Evolutionary conservation across 345 rosid genomes (phyloP).

Genomic region (Durio zibethinus): DNA sequence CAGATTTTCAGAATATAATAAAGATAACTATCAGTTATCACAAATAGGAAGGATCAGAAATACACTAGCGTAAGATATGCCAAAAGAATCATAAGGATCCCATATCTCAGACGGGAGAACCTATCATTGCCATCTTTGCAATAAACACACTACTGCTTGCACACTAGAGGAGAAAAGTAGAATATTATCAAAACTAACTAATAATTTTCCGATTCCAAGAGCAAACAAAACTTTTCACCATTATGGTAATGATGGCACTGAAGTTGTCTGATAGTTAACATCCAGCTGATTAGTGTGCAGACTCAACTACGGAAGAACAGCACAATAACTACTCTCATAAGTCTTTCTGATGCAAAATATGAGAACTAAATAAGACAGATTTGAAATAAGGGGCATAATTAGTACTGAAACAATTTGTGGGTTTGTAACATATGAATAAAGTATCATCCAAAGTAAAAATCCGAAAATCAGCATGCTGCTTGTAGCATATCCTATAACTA

Average conservation of each 20-base stretch:
- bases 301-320: not conserved
- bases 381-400: not conserved
- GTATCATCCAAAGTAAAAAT: not conserved
- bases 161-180: not conserved
- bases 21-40: not conserved
- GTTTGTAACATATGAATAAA: not conserved
- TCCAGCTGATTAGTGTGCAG: not conserved
- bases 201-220: not conserved
- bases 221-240: not conserved
- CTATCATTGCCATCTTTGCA: not conserved
- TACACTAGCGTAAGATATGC: not conserved
- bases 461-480: not conserved
- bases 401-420: not conserved
- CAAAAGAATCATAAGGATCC: not conserved
- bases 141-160: not conserved
- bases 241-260: not conserved
- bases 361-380: not conserved
- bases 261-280: not conserved
- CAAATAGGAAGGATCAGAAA: not conserved
- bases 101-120: not conserved
- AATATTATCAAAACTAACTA: not conserved
- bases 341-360: not conserved
- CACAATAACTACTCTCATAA: not conserved
- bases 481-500: not conserved
- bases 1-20: not conserved